Evolutionary conservation across 495 filamentous ascomycete species (phyloP), one percentile per base, ranked within the genome.

Genomic region (Amorphotheca resinae): DNA sequence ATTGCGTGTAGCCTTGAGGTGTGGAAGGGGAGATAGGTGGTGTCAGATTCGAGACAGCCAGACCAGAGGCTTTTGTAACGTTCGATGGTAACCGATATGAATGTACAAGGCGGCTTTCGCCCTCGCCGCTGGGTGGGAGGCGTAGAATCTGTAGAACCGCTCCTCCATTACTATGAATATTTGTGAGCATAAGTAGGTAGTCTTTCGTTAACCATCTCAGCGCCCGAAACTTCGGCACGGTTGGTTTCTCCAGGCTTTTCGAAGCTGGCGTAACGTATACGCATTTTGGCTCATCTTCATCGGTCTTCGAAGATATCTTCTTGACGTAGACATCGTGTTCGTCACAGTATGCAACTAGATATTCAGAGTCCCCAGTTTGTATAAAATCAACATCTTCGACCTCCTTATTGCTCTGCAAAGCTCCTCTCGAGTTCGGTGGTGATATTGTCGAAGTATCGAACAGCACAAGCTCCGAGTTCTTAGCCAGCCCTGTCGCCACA

Each of bases 301-400:
- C 67, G 22, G 66, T 70, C 47, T 67, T 64, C 16, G 44, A 58
- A 30, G 64, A 57, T 21, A 79, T 62, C 34, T 66, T 64, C 35
- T 71, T 54, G 18, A 72, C 56, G 57, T 64, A 83, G 30, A 98
- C 70, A 45, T 91, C 77, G 54, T 79, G 65, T 39, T 80, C 79
- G 41, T 84, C 82, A 53, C 84, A 93, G 61, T 91, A 95, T 3
- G 79, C 80, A 38, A 87, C 64, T 22, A 77, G 67, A 58, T 82
- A 87, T 28, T 69, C 70, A 17, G 72, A 72, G 16, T 67, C 60
- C 22, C 65, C 67, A 11, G 66, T 69, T 48, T 76, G 74, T 16
- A 74, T 64, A 23, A 93, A 73, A 57, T 93, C 87, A 35, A 93
- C 51, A 64, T 95, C 91, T 58, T 76, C 80, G 17, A 80, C 84